Percentiles rank a stretch among this genome's conserved stretches.
phyloP scores from a whole-genome alignment of 441 rosid species.

The Jatropha podagrica region DNA sequence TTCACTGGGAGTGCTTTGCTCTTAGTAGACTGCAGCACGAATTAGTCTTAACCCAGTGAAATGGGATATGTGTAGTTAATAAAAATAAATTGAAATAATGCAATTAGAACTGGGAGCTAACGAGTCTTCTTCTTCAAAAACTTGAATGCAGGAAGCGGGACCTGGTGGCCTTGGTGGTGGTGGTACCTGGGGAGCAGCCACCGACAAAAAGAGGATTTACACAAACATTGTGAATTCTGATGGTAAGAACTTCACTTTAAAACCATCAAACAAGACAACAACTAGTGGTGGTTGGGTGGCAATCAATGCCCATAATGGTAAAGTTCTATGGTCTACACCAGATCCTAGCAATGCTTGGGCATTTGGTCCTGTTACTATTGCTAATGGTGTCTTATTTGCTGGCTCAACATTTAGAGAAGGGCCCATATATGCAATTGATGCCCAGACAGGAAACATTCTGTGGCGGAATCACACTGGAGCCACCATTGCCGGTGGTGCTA shows the following conservation, averaged over 20 bases:
- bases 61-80: too few relatives aligned
- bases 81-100: too few relatives aligned
- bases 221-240: slow-evolving; percentile 40
- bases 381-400: slow-evolving; percentile 34
- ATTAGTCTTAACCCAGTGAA: too few relatives aligned
- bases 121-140: background rate
- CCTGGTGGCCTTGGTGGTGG: slow-evolving; percentile 37
- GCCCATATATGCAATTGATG: slow-evolving; percentile 40
- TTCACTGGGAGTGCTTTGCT: too few relatives aligned
- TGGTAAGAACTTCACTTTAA: slow-evolving; percentile 25
- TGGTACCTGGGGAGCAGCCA: slow-evolving; percentile 45
- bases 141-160: slow-evolving; percentile 23
- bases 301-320: slow-evolving; percentile 32
- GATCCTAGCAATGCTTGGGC: slow-evolving; percentile 30
- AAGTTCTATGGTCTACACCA: slow-evolving; percentile 32
- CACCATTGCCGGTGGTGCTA: slow-evolving; percentile 37
- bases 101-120: too few relatives aligned
- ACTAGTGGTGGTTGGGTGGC: slow-evolving; percentile 47
- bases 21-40: too few relatives aligned
- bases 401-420: slow-evolving; percentile 32
- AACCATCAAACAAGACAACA: slow-evolving; percentile 24
- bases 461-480: slow-evolving; percentile 41
- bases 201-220: slow-evolving; percentile 34
- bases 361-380: slow-evolving; percentile 35
- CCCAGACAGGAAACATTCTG: slow-evolving; percentile 29